Base-by-base conservation (phyloP, 345 rosid species). In the Eucalyptus regnans region DNA sequence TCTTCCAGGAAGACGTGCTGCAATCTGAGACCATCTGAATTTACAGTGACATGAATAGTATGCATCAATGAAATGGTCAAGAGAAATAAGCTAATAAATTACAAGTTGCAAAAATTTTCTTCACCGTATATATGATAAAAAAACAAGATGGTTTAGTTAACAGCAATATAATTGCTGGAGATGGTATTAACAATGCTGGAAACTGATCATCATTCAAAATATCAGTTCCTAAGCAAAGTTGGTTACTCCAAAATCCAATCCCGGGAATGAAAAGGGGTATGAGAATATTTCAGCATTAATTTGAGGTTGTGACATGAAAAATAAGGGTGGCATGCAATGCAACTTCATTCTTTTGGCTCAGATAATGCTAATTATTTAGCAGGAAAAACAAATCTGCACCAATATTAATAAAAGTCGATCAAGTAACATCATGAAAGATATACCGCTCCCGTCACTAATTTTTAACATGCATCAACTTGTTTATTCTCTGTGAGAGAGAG, bases 11-110 rank as follows among this genome's bases (percentile, higher is more conserved):
- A 97, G 97, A 87, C 98, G 91, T 60, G 98, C 98, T 64, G 98
- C 98, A 25, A 96, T 97, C 54, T 97, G 99, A 88, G 99, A 96
- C 99, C 99, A 97, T 92, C 99, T 95, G 90, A 83, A 86, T 89
- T 33, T 23, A 60, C 29, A 11, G 83, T 68, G 50, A 86, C 87
- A 50, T 37, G 41, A 52, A 12, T 41, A 48, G 15, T 8, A 15
- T 20, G 48, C 83, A 41, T 76, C 48, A 76, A 41, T 76, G 83
- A 76, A 76, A 76, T 17, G 11, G 83, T 76, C 83, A 76, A 5
- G 48, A 76, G 48, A 37, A 76, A 18, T 20, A 20, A 76, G 2
- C 8, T 2, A 41, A 41, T 41, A 76, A 12, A 20, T 76, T 49
- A 66, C 20, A 58, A 66, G 87, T 25, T 20, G 44, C 60, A 27